Conservation (phyloP, 2,329 filamentous ascomycete species). For the Orbilia ellipsospora region DNA sequence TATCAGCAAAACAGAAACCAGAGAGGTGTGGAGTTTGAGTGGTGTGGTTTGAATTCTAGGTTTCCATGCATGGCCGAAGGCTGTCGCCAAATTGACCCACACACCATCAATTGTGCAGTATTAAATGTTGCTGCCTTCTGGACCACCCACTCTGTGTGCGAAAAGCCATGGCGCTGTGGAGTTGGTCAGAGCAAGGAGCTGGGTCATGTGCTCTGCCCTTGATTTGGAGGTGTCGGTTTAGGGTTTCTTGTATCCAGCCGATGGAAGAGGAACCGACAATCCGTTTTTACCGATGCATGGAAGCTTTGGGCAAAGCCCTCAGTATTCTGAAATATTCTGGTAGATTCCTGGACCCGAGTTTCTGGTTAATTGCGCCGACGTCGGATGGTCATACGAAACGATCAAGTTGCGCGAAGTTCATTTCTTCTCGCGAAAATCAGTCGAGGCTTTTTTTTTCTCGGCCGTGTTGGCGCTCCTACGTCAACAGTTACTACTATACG, state of each 20-base stretch:
- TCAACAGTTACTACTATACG: too few relatives aligned
- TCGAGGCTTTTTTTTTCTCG: background rate
- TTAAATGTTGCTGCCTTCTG: constrained; percentile 46
- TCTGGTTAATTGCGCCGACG: constrained; percentile 22
- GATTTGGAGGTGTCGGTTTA: background rate
- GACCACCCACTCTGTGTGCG: too few relatives aligned
- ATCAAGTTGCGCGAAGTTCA: too few relatives aligned
- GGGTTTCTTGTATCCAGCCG: constrained; percentile 11
- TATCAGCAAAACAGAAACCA: constrained; percentile 13
- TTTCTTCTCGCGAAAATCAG: background rate
- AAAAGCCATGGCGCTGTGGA: constrained; percentile 5
- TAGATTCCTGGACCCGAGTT: background rate
- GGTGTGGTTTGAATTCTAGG: constrained; percentile 22
- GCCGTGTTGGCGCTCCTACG: too few relatives aligned
- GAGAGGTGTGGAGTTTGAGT: constrained; percentile 2
- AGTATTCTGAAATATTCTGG: background rate
- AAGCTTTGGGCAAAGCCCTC: background rate
- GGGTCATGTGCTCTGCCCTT: constrained; percentile 30
- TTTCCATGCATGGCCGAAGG: constrained; percentile 14
- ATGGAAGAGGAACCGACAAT: constrained; percentile 33
- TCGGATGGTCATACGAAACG: constrained; percentile 12
- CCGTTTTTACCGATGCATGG: constrained; percentile 14
- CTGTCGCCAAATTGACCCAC: constrained; percentile 23
- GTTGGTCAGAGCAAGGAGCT: constrained; percentile 24
- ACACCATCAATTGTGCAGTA: constrained; percentile 35